phyloP scores from a whole-genome alignment of 495 filamentous ascomycete species.

The Cenococcum geophilum region DNA sequence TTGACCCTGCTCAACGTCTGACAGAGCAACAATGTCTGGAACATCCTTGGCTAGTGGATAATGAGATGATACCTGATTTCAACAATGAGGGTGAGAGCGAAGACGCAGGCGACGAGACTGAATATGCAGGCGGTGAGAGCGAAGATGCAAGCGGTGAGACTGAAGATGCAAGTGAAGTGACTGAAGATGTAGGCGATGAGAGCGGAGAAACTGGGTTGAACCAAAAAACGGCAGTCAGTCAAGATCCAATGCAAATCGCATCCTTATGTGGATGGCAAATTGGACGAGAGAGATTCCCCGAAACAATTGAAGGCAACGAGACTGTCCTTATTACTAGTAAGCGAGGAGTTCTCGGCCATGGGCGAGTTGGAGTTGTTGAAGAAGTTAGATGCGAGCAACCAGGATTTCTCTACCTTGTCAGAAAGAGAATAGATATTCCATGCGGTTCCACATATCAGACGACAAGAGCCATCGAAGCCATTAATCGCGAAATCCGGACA shows the following conservation, averaged over 20 bases:
- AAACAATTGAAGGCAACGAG: background rate
- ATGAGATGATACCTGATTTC: too few species aligned
- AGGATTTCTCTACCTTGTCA: background rate
- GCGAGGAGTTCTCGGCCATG: background rate
- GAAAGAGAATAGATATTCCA: background rate
- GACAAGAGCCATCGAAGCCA: background rate
- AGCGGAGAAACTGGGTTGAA: too few species aligned
- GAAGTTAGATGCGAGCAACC: background rate
- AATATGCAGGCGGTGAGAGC: too few species aligned
- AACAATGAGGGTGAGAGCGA: too few species aligned
- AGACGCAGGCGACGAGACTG: too few species aligned
- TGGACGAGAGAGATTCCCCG: background rate
- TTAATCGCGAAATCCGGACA: background rate
- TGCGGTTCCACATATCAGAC: background rate
- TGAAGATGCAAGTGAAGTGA: too few species aligned
- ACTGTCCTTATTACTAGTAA: too few species aligned
- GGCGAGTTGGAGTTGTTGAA: background rate
- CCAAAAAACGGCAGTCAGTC: too few species aligned
- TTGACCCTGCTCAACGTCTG: slow-evolving; percentile 61
- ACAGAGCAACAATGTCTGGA: slow-evolving; percentile 55
- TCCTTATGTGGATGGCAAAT: background rate
- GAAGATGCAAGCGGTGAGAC: too few species aligned
- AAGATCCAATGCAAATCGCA: too few species aligned
- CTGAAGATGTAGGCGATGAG: too few species aligned
- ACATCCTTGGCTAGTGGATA: slow-evolving; percentile 75